Percentiles rank a stretch among this genome's conserved stretches.
phyloP scores from a whole-genome alignment of 2,329 filamentous ascomycete genomes.

The Arthroderma uncinatum region DNA sequence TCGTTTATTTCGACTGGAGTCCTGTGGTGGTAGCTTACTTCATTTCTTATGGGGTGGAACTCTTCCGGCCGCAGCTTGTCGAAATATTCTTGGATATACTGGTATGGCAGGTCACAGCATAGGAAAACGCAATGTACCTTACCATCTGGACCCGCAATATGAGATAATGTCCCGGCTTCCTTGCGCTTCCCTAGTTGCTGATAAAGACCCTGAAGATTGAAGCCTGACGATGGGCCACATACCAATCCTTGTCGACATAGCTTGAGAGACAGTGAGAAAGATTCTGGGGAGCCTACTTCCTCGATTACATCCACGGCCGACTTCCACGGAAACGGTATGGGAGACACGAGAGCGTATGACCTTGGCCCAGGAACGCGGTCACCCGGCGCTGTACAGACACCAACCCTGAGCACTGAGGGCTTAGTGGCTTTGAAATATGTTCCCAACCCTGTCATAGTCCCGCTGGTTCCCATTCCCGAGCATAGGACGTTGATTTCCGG shows the following conservation, averaged over 20 bases:
- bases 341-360: conserved; percentile 40
- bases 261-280: conserved; percentile 43
- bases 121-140: conserved; percentile 47
- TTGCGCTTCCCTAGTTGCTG: conserved; percentile 43
- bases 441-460: conserved; percentile 41
- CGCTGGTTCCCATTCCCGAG: conserved; percentile 47
- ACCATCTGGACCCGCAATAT: conserved; percentile 37
- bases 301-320: conserved; percentile 46
- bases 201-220: conserved; percentile 44
- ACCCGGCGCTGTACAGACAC: conserved; percentile 47
- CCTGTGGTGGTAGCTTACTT: conserved; percentile 22
- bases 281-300: conserved; percentile 45
- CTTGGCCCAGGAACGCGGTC: conserved; percentile 50
- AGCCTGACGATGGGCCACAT: conserved; percentile 51
- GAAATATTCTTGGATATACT: conserved; percentile 52
- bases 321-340: conserved; percentile 49
- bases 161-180: conserved; percentile 32
- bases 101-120: conserved; percentile 54
- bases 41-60: conserved; percentile 42
- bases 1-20: not conserved
- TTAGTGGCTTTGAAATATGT: conserved; percentile 41
- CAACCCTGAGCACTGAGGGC: conserved; percentile 25
- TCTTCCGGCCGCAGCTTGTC: conserved; percentile 41
- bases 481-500: conserved; percentile 48
- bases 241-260: conserved; percentile 48